Evolutionary conservation across 164 flowering plant species (phyloP).

Genomic region (Cinnamomum chago): DNA sequence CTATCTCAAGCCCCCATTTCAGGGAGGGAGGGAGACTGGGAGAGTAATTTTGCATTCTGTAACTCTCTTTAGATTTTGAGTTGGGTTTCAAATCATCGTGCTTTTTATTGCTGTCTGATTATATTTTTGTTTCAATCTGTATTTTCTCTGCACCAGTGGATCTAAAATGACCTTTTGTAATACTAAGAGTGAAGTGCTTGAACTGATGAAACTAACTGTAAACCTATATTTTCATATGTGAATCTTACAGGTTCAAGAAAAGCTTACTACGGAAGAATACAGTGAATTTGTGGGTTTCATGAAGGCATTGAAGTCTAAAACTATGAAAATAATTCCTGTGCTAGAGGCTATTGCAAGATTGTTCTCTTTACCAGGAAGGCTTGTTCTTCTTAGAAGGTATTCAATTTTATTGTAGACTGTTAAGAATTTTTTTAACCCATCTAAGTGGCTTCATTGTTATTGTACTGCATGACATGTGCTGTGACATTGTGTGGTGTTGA

Average conservation of each 20-base stretch:
- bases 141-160: neutral
- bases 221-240: conserved; percentile 1
- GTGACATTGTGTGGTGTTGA: neutral
- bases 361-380: conserved; percentile 74
- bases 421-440: neutral
- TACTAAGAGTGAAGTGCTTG: neutral
- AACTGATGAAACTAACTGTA: neutral
- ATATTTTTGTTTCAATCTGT: neutral
- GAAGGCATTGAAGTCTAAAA: conserved; percentile 82
- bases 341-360: conserved; percentile 61
- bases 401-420: neutral
- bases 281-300: conserved; percentile 69
- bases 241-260: conserved; percentile 61
- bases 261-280: conserved; percentile 64
- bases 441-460: neutral
- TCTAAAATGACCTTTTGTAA: neutral
- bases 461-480: neutral
- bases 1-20: too few relatives aligned
- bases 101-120: neutral
- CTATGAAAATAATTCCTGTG: conserved; percentile 57
- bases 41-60: too few relatives aligned
- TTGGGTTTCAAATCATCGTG: neutral
- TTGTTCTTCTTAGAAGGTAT: conserved; percentile 73
- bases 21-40: too few relatives aligned
- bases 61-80: neutral